Percentiles rank a stretch among this genome's conserved stretches.
Evolutionary conservation across 1,139 yeast species (phyloP).

Genomic region (Scheffersomyces stambukii): DNA sequence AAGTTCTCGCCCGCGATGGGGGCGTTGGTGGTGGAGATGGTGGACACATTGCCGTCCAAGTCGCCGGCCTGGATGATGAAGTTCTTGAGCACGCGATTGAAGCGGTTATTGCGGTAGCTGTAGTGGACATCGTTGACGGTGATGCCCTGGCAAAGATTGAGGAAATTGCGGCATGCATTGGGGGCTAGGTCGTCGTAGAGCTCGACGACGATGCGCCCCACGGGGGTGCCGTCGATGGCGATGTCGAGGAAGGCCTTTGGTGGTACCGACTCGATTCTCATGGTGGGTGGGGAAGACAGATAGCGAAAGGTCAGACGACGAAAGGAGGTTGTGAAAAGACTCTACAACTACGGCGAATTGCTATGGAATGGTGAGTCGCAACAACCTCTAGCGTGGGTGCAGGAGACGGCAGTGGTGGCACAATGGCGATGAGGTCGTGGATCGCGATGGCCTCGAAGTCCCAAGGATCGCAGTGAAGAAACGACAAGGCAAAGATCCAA

Average conservation of each 20-base stretch:
- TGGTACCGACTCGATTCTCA: slow-evolving; percentile 31
- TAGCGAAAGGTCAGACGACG: too few species aligned
- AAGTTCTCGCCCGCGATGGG: slow-evolving; percentile 62
- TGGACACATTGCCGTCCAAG: slow-evolving; percentile 47
- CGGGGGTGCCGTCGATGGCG: slow-evolving; percentile 35
- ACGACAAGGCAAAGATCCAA: neutral
- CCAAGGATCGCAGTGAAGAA: neutral
- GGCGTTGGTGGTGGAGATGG: slow-evolving; percentile 22
- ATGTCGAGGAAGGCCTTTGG: slow-evolving; percentile 56
- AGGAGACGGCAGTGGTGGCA: too few species aligned
- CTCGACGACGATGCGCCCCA: slow-evolving; percentile 68
- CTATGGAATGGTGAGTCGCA: too few species aligned
- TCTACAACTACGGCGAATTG: too few species aligned
- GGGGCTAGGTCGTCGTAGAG: slow-evolving; percentile 56
- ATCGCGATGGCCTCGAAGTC: too few species aligned
- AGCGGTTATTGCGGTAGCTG: slow-evolving; percentile 41
- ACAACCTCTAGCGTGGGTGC: too few species aligned
- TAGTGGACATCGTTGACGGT: slow-evolving; percentile 19
- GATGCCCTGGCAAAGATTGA: slow-evolving; percentile 35
- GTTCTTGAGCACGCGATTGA: slow-evolving; percentile 71
- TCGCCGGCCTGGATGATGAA: slow-evolving; percentile 85
- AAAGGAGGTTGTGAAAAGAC: too few species aligned
- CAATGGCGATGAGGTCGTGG: too few species aligned
- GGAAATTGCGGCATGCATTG: slow-evolving; percentile 50
- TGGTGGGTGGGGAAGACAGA: too few species aligned